These are phyloP conservation scores for Candolleomyces eurysporus DNA, from an alignment of 768 basidiomycete genomes.

Conservation along the genomic window DNA sequence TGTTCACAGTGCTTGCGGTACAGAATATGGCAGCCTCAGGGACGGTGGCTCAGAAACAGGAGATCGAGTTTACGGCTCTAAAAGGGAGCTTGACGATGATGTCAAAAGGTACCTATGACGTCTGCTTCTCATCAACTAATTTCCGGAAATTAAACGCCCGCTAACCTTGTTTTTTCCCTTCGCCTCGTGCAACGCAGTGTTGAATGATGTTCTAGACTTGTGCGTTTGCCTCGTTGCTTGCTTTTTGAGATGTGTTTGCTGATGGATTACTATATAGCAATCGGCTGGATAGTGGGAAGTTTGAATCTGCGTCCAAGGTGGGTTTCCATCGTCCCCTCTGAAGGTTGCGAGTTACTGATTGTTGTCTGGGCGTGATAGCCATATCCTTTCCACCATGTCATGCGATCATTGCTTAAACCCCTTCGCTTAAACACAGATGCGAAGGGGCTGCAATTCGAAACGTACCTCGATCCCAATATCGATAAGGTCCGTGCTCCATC, in stretches of 20 bases:
- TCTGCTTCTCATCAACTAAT: background rate
- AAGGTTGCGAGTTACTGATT: constrained; percentile 6
- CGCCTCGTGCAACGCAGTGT: constrained; percentile 36
- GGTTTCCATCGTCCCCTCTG: constrained; percentile 9
- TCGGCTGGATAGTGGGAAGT: constrained; percentile 84
- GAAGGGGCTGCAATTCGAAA: constrained; percentile 62
- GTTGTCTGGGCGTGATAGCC: constrained; percentile 36
- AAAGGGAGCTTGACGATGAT: constrained; percentile 84
- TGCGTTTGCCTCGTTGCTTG: constrained; percentile 30
- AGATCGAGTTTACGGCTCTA: constrained; percentile 86
- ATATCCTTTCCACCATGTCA: constrained; percentile 75
- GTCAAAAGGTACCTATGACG: constrained; percentile 61
- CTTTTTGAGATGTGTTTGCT: background rate
- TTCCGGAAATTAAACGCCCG: background rate
- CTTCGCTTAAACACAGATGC: constrained; percentile 67
- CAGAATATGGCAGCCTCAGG: constrained; percentile 89
- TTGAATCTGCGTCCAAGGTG: constrained; percentile 64
- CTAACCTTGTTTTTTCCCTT: constrained; percentile 3
- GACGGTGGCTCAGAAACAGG: constrained; percentile 68
- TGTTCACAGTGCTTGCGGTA: constrained; percentile 63
- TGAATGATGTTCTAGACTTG: constrained; percentile 83
- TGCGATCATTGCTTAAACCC: constrained; percentile 71
- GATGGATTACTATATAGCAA: constrained; percentile 44
- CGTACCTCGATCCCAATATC: constrained; percentile 65
- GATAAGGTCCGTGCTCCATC: constrained; percentile 46